phyloP scores from a whole-genome alignment of 768 basidiomycete genomes.

The Lactifluus pinguis region DNA sequence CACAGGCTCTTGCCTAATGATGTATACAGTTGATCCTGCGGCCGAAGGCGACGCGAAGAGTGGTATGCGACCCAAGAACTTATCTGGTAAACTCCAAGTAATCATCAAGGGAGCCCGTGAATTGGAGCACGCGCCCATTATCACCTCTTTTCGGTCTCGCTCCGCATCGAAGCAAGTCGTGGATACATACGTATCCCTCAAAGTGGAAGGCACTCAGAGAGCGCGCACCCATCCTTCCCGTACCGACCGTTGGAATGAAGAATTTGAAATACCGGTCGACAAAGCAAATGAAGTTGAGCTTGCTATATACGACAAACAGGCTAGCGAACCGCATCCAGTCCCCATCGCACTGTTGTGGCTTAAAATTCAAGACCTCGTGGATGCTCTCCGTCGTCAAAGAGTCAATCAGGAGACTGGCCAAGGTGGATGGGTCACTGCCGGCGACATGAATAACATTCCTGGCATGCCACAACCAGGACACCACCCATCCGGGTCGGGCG shows the following conservation, averaged over 20 bases:
- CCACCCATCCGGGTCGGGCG: constrained; percentile 15
- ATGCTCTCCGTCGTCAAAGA: constrained; percentile 87
- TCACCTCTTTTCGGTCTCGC: constrained; percentile 49
- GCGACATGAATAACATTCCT: constrained; percentile 53
- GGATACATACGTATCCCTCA: constrained; percentile 89
- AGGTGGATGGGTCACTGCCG: constrained; percentile 93
- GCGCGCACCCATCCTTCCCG: constrained; percentile 88
- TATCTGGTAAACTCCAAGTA: constrained; percentile 87
- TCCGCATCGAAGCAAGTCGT: constrained; percentile 68
- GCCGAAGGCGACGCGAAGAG: constrained; percentile 77
- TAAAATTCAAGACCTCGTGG: constrained; percentile 86
- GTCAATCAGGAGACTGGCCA: constrained; percentile 79
- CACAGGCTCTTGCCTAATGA: background rate
- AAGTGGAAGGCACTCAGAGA: constrained; percentile 91
- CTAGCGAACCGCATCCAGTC: constrained; percentile 67
- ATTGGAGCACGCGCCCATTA: constrained; percentile 85
- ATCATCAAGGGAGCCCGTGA: constrained; percentile 87
- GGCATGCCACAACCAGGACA: constrained; percentile 12
- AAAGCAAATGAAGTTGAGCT: constrained; percentile 99
- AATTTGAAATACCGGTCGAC: constrained; percentile 92
- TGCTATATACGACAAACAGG: constrained; percentile 88
- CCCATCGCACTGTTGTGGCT: constrained; percentile 96
- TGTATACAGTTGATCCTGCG: constrained; percentile 17
- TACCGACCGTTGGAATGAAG: constrained; percentile 96
- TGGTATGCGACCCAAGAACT: constrained; percentile 84